Conservation (phyloP, 2,329 filamentous ascomycete genomes). For the Aspergillus ruber region DNA sequence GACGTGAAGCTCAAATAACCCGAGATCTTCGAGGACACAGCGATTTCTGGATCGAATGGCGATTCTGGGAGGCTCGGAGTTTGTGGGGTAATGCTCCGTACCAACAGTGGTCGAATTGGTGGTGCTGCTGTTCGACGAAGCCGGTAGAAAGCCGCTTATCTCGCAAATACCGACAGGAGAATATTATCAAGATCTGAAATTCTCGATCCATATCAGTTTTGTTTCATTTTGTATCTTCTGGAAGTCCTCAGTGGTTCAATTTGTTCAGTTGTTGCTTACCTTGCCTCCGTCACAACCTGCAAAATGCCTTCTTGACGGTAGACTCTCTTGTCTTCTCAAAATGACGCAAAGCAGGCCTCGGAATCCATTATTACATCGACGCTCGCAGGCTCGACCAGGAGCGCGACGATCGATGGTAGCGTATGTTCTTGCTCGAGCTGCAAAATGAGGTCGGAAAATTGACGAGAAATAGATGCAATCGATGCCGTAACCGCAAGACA, state of each 20-base stretch:
- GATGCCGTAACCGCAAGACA: constrained; percentile 31
- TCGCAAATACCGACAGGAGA: neutral
- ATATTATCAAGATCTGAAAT: neutral
- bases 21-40: neutral
- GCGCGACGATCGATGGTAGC: constrained; percentile 22
- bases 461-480: constrained; percentile 23
- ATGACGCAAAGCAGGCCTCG: constrained; percentile 9
- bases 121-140: neutral
- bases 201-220: neutral
- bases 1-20: too few species aligned
- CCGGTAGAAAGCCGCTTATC: neutral
- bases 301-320: constrained; percentile 2
- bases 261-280: neutral
- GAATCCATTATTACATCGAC: constrained; percentile 6
- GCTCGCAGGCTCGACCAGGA: constrained; percentile 14
- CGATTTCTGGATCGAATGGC: too few species aligned
- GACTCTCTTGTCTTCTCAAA: neutral
- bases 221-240: neutral
- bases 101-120: neutral
- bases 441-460: neutral
- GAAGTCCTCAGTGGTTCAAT: neutral
- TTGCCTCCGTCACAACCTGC: neutral
- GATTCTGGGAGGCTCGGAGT: too few species aligned
- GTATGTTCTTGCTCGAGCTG: constrained; percentile 7
- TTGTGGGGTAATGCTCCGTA: neutral